Evolutionary conservation across 352 stramenopile genomes (phyloP), one percentile per base, ranked within the genome.

Genomic region (Phytophthora colocasiae): DNA sequence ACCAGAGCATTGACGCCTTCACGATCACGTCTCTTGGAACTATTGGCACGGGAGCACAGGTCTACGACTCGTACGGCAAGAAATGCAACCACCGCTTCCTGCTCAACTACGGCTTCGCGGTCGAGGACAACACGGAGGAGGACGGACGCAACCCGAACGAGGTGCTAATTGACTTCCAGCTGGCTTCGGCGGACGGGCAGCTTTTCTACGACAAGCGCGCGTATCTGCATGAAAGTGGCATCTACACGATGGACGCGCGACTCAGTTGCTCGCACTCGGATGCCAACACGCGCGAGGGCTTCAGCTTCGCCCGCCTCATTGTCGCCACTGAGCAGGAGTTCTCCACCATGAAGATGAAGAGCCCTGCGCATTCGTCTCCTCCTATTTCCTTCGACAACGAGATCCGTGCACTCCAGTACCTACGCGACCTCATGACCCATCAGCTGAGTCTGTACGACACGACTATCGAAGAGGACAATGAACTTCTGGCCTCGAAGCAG

Each of bases 71-170:
- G 47, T 99, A 99, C 77, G 98, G 98, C 26, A 98, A 99, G 81
- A 99, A 99, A 79, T 99, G 98, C 83, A 99, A 99, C 84, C 97
- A 99, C 78, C 90, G 89, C 8, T 99, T 99, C 77, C 81, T 99
- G 38, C 85, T 99, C 43, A 99, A 99, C 82, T 99, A 99, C 75
- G 98, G 98, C 41, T 99, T 99, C 77, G 96, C 97, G 12, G 97
- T 99, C 5, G 97, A 99, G 77, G 90, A 98, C 73, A 99, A 99
- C 76, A 96, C 92, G 22, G 97, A 99, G 78, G 82, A 98, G 41
- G 97, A 99, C 76, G 97, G 97, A 0, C 97, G 97, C 69, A 99
- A 98, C 90, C 97, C 97, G 22, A 99, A 99, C 87, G 97, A 99
- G 78, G 96, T 99, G 48, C 87, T 93, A 66, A 84, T 95, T 9